Conservation (phyloP, 139 green algal genomes). For the Dunaliella primolecta region DNA sequence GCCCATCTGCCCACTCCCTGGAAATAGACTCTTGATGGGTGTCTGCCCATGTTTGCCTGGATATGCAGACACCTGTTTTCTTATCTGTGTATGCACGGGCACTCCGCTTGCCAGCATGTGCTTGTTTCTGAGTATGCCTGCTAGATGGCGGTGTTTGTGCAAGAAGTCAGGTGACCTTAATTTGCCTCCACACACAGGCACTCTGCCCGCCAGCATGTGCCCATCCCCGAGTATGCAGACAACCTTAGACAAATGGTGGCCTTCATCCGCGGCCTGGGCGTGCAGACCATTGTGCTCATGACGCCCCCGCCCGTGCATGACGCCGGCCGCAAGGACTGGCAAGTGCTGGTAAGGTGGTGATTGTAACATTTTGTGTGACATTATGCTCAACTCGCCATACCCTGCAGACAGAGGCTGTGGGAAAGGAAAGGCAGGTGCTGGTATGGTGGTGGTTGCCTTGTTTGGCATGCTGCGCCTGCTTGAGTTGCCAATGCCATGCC, state of each 20-base stretch:
- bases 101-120: conserved; percentile 73
- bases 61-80: background rate
- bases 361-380: too few relatives aligned
- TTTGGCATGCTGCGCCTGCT: too few relatives aligned
- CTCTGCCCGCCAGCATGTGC: conserved; percentile 75
- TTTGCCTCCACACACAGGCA: too few relatives aligned
- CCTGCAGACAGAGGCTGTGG: too few relatives aligned
- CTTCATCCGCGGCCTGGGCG: conserved; percentile 22
- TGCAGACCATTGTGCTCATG: conserved; percentile 61
- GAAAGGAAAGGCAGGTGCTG: too few relatives aligned
- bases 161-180: too few relatives aligned
- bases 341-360: conserved; percentile 30
- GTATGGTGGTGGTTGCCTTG: too few relatives aligned
- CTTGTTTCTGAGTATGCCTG: conserved; percentile 65
- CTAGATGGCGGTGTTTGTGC: conserved; percentile 68
- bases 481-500: too few relatives aligned
- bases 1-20: too few relatives aligned
- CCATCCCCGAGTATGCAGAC: conserved; percentile 61
- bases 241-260: conserved; percentile 67
- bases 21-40: too few relatives aligned
- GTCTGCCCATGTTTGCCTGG: background rate
- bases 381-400: too few relatives aligned
- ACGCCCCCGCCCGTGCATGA: conserved; percentile 73
- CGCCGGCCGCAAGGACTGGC: conserved; percentile 47
- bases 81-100: conserved; percentile 5